Conservation (phyloP, 306 rosid species). For the Rubus parviflorus region DNA sequence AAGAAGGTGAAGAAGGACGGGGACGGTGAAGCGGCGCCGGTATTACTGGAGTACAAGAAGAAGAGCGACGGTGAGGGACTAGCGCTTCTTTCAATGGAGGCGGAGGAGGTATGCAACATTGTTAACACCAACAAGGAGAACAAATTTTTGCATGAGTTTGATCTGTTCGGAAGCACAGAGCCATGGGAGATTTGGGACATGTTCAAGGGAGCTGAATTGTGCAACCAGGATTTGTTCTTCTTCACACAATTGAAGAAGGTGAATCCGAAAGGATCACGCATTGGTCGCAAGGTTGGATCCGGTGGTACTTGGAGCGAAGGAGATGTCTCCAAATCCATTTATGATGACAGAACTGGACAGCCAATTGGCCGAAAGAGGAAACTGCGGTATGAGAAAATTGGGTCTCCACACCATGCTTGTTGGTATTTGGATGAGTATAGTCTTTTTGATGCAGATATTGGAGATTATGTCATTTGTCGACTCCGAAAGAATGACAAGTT, state of each 20-base stretch:
- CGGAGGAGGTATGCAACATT: too few relatives aligned
- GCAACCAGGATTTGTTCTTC: not conserved
- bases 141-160: not conserved
- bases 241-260: conserved; percentile 9
- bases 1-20: not conserved
- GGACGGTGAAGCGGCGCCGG: not conserved
- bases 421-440: conserved; percentile 11
- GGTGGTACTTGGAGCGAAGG: conserved; percentile 8
- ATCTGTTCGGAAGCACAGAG: conserved; percentile 5
- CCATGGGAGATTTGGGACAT: conserved; percentile 9
- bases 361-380: conserved; percentile 3
- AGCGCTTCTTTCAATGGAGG: too few relatives aligned
- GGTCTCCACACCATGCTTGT: conserved; percentile 7
- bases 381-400: not conserved
- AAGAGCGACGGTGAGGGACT: not conserved
- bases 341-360: not conserved
- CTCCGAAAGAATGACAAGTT: conserved; percentile 10
- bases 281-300: not conserved
- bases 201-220: conserved; percentile 1
- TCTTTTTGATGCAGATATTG: conserved; percentile 3
- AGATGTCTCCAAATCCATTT: not conserved
- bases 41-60: not conserved
- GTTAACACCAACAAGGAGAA: not conserved
- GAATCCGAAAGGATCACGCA: conserved; percentile 8
- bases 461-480: conserved; percentile 11